Percentiles rank a stretch among this genome's conserved stretches.
phyloP scores from a whole-genome alignment of 331 rosid genomes.

The Acacia pycnantha region DNA sequence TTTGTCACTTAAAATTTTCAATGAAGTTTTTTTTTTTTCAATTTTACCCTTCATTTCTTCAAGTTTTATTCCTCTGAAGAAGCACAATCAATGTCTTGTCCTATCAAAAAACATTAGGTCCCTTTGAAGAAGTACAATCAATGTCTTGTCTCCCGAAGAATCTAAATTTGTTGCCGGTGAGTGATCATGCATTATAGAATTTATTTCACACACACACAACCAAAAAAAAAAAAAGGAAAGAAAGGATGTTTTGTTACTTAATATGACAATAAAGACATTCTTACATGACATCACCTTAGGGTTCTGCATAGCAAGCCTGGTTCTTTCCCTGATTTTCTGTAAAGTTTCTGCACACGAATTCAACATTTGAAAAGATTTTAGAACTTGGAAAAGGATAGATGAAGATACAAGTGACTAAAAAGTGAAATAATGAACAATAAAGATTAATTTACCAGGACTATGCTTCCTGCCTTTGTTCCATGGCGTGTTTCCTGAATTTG shows the following conservation, averaged over 20 bases:
- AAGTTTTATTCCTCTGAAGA: neutral
- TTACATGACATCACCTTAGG: conserved; percentile 97
- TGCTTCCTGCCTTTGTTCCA: conserved; percentile 90
- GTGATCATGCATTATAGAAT: neutral
- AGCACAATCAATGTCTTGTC: neutral
- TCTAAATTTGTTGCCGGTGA: neutral
- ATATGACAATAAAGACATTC: conserved; percentile 38
- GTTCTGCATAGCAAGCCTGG: conserved; percentile 85
- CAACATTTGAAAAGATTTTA: conserved; percentile 4
- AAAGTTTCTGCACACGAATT: conserved; percentile 55
- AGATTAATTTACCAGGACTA: conserved; percentile 53
- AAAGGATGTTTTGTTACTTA: neutral
- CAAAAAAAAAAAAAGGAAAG: neutral
- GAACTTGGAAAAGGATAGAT: conserved; percentile 14
- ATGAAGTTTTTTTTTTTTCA: neutral
- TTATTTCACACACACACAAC: neutral
- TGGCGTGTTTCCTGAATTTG: conserved; percentile 69
- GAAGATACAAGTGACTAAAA: neutral
- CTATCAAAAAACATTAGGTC: neutral
- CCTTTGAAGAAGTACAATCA: neutral
- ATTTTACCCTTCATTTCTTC: neutral
- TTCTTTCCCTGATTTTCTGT: conserved; percentile 69
- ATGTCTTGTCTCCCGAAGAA: neutral
- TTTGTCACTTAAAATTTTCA: neutral
- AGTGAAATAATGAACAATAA: conserved; percentile 9